Evolutionary conservation across 192 early-diverging fungal species (phyloP).

Genomic region (Mortierella alpina): DNA sequence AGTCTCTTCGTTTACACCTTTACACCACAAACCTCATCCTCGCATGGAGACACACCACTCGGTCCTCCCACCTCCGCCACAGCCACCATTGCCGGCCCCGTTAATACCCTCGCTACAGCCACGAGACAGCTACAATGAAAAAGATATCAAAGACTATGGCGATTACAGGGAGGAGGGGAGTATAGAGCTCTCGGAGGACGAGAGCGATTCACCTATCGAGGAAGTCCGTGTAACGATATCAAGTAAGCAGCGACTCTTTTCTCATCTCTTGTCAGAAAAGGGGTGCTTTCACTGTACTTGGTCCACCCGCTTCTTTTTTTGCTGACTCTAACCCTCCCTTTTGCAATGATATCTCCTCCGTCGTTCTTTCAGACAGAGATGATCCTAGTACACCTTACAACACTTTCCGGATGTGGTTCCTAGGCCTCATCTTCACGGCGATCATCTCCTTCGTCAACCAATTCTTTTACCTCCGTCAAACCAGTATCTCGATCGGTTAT

Average conservation of each 20-base stretch:
- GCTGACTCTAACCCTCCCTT: background rate
- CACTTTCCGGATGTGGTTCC: constrained; percentile 60
- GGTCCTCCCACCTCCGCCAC: background rate
- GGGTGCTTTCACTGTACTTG: background rate
- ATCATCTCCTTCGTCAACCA: constrained; percentile 59
- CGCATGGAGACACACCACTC: background rate
- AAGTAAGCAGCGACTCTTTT: constrained; percentile 18
- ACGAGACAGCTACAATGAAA: background rate
- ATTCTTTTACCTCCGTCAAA: constrained; percentile 58
- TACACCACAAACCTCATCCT: background rate
- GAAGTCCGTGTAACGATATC: constrained; percentile 52
- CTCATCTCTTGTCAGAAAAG: constrained; percentile 3
- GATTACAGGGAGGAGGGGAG: constrained; percentile 1
- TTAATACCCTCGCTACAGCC: background rate
- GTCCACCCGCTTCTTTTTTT: background rate
- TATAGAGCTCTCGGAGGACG: constrained; percentile 24
- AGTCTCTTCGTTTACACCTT: too few species aligned
- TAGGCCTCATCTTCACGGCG: constrained; percentile 51
- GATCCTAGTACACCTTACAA: constrained; percentile 55
- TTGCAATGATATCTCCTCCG: background rate
- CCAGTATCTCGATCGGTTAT: constrained; percentile 43
- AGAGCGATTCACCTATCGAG: constrained; percentile 52
- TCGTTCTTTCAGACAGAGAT: constrained; percentile 45
- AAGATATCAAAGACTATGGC: constrained; percentile 9
- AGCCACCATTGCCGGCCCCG: background rate